Percentiles rank a stretch among this genome's conserved stretches.
Evolutionary conservation across 2,329 filamentous ascomycete genomes (phyloP).

Genomic region (Thelonectria olida): DNA sequence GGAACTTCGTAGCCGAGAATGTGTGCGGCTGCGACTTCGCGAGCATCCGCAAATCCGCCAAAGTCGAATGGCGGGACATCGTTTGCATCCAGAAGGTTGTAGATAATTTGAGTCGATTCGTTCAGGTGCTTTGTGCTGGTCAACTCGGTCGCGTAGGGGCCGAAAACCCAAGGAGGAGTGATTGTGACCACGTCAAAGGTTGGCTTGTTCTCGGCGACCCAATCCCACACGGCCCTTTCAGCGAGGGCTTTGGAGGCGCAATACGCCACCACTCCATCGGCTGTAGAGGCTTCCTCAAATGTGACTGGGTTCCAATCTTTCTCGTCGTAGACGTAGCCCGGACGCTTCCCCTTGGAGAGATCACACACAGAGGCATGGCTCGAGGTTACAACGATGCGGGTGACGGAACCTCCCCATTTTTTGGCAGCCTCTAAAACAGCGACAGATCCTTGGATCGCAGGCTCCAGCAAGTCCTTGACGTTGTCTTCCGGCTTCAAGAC

Average conservation of each 20-base stretch:
- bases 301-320: constrained; percentile 43
- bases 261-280: constrained; percentile 32
- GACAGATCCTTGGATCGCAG: constrained; percentile 62
- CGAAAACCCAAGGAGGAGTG: constrained; percentile 70
- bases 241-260: constrained; percentile 61
- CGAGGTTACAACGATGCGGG: constrained; percentile 67
- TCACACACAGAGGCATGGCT: constrained; percentile 50
- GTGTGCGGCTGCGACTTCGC: constrained; percentile 69
- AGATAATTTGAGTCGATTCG: constrained; percentile 28
- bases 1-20: constrained; percentile 64
- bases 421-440: constrained; percentile 60
- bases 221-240: constrained; percentile 72
- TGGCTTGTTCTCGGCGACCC: constrained; percentile 40
- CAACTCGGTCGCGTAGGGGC: constrained; percentile 57
- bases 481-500: constrained; percentile 66
- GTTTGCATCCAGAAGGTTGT: constrained; percentile 24
- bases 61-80: constrained; percentile 33
- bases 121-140: constrained; percentile 23
- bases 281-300: constrained; percentile 26
- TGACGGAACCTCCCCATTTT: constrained; percentile 59
- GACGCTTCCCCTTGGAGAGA: constrained; percentile 47
- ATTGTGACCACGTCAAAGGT: constrained; percentile 70
- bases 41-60: constrained; percentile 62
- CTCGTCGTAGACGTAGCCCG: constrained; percentile 41
- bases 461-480: constrained; percentile 59